Conservation (phyloP, 805 yeast species). For the Priceomyces carsonii region DNA sequence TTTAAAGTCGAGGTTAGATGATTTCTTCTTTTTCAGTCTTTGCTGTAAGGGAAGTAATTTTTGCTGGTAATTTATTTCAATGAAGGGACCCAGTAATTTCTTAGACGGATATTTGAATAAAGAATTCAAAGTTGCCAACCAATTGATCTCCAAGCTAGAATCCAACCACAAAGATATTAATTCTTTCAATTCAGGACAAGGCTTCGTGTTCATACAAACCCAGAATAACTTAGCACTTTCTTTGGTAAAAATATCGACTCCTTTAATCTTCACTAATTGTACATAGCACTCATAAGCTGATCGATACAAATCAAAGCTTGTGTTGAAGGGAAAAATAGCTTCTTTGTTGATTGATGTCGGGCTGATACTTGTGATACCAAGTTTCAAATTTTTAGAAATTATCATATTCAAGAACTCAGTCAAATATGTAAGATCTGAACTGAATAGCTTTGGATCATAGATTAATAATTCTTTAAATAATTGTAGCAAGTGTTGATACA, state of each 20-base stretch:
- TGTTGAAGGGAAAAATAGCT: slow-evolving; percentile 46
- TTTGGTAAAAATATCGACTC: slow-evolving; percentile 44
- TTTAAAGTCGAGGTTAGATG: slow-evolving; percentile 29
- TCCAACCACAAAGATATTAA: slow-evolving; percentile 64
- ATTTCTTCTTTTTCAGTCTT: slow-evolving; percentile 24
- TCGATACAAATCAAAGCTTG: slow-evolving; percentile 39
- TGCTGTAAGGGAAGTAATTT: slow-evolving; percentile 44
- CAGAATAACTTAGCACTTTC: slow-evolving; percentile 58
- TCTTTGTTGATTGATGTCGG: slow-evolving; percentile 41
- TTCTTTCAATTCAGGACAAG: slow-evolving; percentile 42
- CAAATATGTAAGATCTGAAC: slow-evolving; percentile 33
- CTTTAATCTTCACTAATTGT: slow-evolving; percentile 55
- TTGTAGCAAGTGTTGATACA: slow-evolving; percentile 23
- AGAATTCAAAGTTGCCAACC: slow-evolving; percentile 60
- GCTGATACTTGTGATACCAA: slow-evolving; percentile 32
- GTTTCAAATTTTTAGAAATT: slow-evolving; percentile 35
- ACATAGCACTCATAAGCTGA: slow-evolving; percentile 57
- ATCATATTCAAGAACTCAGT: slow-evolving; percentile 25
- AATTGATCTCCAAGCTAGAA: slow-evolving; percentile 44
- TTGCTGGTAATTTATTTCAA: slow-evolving; percentile 39
- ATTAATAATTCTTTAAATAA: slow-evolving; percentile 39
- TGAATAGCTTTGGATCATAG: slow-evolving; percentile 36
- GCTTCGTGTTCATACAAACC: slow-evolving; percentile 55
- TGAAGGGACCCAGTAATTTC: slow-evolving; percentile 41
- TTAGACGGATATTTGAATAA: slow-evolving; percentile 48